Evolutionary conservation across 495 filamentous ascomycete species (phyloP), one percentile per base, ranked within the genome.

Genomic region (Apiosordaria backusii): DNA sequence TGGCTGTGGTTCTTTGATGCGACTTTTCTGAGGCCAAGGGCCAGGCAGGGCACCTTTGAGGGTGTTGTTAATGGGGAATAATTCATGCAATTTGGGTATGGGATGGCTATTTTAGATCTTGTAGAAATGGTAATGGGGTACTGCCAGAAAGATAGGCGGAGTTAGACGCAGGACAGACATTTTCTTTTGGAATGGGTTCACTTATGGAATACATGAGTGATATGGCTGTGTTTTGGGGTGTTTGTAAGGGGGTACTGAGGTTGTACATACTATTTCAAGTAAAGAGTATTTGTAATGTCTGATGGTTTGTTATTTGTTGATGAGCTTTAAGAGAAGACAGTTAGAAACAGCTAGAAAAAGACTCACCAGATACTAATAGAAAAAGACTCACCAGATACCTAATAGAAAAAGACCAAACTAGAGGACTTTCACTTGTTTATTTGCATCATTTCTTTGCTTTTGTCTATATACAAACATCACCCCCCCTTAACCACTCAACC

Each of bases 1-100:
- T 90, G 25, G 87, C 87, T 0, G 88, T 89, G 18, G 83, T 88
- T 45, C 86, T 90, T 70, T 80, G 78, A 73, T 45, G n/a, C n/a
- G n/a, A n/a, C n/a, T n/a, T n/a, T n/a, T n/a, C n/a, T n/a, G n/a
- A n/a, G n/a, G n/a, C n/a, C n/a, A n/a, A n/a, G n/a, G n/a, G n/a
- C n/a, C n/a, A n/a, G n/a, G n/a, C 27, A 29, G 27, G 27, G 27
- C 27, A 7, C 16, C 16, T 18, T 45, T 7, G 35, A 9, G 10
- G 24, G 3, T 26, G 26, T 59, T n/a, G 59, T 35, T 15, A 61
- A 21, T 21, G 4, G 59, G 27, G 25, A 45, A 18, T 27, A 59
- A 59, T 45, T 13, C 2, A 45, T 45, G 35, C 10, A 9, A 45
- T 45, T 15, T 45, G 35, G 35, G 35, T 7, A 13, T 45, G 35